These are phyloP conservation scores for Phytophthora boehmeriae DNA, from an alignment of 352 stramenopile genomes.

Conservation along the genomic window DNA sequence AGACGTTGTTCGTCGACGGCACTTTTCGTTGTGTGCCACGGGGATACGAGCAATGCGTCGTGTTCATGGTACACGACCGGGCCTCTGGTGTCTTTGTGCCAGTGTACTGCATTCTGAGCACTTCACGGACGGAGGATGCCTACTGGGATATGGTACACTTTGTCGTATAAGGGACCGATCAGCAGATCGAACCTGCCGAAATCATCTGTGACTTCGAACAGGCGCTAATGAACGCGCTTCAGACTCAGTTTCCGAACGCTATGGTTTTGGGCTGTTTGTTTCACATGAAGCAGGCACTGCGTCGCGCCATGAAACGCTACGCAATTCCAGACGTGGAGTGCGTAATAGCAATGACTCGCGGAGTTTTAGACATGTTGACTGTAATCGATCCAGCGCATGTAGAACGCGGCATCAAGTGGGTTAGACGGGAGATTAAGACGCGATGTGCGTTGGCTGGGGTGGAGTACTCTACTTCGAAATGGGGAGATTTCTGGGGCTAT, in stretches of 20 bases:
- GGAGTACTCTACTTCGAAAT: neutral
- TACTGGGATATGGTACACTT: no score
- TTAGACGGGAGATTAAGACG: conserved; percentile 4
- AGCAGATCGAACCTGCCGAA: no score
- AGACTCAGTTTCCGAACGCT: conserved; percentile 8
- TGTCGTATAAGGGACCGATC: no score
- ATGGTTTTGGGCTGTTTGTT: conserved; percentile 15
- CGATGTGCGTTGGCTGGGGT: conserved; percentile 1
- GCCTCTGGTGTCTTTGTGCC: no score
- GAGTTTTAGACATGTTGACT: conserved; percentile 8
- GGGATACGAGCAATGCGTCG: neutral
- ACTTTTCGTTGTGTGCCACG: no score
- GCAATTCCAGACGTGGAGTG: conserved; percentile 7
- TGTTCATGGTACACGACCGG: neutral
- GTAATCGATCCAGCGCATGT: conserved; percentile 5
- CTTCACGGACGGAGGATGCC: no score
- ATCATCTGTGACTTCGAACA: no score
- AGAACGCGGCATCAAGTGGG: conserved; percentile 6
- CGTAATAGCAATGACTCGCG: conserved; percentile 5
- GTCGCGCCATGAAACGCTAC: conserved; percentile 10
- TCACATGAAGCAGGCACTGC: conserved; percentile 29
- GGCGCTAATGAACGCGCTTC: conserved; percentile 13
- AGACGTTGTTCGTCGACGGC: no score
- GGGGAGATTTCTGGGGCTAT: conserved; percentile 5
- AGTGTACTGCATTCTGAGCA: no score